A percentile compares a stretch with the other conserved stretches of the same genome.
These are phyloP conservation scores for Candida xiaguanensis DNA, from an alignment of 805 yeast genomes.

Conservation along the genomic window DNA sequence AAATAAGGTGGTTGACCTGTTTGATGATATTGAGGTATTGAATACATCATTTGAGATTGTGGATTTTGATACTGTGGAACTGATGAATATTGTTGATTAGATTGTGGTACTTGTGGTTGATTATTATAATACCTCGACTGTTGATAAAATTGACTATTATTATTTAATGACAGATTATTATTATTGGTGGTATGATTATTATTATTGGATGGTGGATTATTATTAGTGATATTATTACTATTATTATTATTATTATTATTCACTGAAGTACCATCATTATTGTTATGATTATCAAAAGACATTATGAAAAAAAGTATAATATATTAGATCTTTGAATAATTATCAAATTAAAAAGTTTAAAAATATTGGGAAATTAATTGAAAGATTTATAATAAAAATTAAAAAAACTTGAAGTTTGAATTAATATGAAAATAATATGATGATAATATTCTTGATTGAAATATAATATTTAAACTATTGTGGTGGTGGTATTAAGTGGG, in stretches of 20 bases:
- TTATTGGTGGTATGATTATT: not conserved
- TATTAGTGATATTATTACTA: not conserved
- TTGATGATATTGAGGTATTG: slow-evolving; percentile 6
- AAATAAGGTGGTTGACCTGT: slow-evolving; percentile 1
- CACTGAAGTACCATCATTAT: not conserved
- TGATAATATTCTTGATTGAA: too few relatives aligned
- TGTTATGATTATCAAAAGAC: not conserved
- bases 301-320: not conserved
- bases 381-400: too few relatives aligned
- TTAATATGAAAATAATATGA: too few relatives aligned
- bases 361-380: too few relatives aligned
- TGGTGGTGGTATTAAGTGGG: too few relatives aligned
- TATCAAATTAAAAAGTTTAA: too few relatives aligned
- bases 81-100: slow-evolving; percentile 1
- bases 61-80: slow-evolving; percentile 3
- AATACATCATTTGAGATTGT: slow-evolving; percentile 5
- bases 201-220: not conserved
- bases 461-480: too few relatives aligned
- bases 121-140: slow-evolving; percentile 14
- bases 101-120: slow-evolving; percentile 3
- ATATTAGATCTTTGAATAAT: too few relatives aligned
- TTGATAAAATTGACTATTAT: slow-evolving; percentile 2
- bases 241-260: not conserved
- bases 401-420: too few relatives aligned
- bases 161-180: not conserved